Base-by-base conservation (phyloP, 2,329 filamentous ascomycete genomes). In the Exserohilum rostratum region DNA sequence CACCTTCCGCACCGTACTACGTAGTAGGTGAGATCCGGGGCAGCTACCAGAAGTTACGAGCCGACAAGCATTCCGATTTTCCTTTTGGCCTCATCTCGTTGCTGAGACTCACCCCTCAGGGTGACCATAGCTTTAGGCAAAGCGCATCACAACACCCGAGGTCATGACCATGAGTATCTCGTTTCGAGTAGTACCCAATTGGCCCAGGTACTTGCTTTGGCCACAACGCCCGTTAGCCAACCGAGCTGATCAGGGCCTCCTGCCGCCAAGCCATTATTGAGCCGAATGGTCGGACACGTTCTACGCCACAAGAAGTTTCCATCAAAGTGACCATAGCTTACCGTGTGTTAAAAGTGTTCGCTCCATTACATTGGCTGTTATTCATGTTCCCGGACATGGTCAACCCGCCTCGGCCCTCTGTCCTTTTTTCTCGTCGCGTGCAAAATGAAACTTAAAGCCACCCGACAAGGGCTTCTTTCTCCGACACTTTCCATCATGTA, bases 301-400 rank as follows among this genome's bases (percentile, higher is more conserved):
- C 50, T 54, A 54, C 61, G 55, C 56, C 55, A 63, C 56, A 56
- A 31, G 60, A 66, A 61, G 61, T 61, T 63, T 66, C 53, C 57
- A 61, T 58, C 46, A 46, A 53, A 56, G 55, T 51, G 52, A 27
- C 37, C 57, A 42, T 43, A 50, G 50, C 57, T 56, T 49, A 51
- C 55, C 53, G 46, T 42, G 46, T 46, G 33, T 25, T 49, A 50
- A 44, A 40, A 50, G 27, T 48, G 31, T 44, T 39, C 35, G 38
- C 17, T 47, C 27, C 33, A 51, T 48, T 34, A 45, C 49, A 58
- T 62, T 65, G 60, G 59, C 48, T 55, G 51, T 34, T 18, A 52
- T 38, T 43, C 33, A 53, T 56, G 46, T 35, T 42, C 42, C 55
- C 57, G 53, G 46, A 58, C 47, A 47, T 39, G 30, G 44, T 34